These are phyloP conservation scores for Suhomyces terraborum DNA, from an alignment of 1,139 yeast genomes.

Conservation along the genomic window DNA sequence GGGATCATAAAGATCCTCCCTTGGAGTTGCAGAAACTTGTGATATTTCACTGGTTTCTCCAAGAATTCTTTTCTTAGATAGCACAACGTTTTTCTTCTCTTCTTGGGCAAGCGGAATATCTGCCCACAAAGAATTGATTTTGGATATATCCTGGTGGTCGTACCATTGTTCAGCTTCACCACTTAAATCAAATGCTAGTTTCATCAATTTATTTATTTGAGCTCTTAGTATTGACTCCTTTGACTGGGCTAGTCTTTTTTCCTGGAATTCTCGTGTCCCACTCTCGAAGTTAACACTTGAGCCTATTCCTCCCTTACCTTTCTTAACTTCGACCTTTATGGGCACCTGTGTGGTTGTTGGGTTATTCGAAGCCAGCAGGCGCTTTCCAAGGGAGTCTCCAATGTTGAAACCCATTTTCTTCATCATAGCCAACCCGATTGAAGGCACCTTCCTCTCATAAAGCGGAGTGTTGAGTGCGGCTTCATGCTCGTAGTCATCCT, in stretches of 20 bases:
- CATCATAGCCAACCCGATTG: conserved; percentile 55
- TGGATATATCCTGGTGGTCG: conserved; percentile 10
- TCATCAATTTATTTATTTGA: conserved; percentile 22
- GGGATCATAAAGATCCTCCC: background rate
- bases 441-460: conserved; percentile 17
- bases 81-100: background rate
- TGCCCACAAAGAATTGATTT: conserved; percentile 29
- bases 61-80: conserved; percentile 2
- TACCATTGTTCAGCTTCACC: conserved; percentile 26
- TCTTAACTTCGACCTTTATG: conserved; percentile 15
- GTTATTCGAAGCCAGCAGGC: background rate
- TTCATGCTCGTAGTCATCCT: no score
- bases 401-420: conserved; percentile 55
- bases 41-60: background rate
- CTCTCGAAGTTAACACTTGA: background rate
- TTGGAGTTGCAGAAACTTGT: background rate
- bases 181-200: conserved; percentile 30
- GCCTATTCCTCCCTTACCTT: conserved; percentile 19
- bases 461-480: conserved; percentile 13
- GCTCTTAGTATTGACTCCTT: background rate
- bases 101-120: conserved; percentile 17
- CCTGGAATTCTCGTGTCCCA: background rate
- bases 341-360: conserved; percentile 9
- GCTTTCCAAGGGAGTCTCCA: conserved; percentile 46
- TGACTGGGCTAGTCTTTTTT: background rate